These are phyloP conservation scores for Hypholoma fasciculare DNA, from an alignment of 768 basidiomycete species.

Conservation along the genomic window DNA sequence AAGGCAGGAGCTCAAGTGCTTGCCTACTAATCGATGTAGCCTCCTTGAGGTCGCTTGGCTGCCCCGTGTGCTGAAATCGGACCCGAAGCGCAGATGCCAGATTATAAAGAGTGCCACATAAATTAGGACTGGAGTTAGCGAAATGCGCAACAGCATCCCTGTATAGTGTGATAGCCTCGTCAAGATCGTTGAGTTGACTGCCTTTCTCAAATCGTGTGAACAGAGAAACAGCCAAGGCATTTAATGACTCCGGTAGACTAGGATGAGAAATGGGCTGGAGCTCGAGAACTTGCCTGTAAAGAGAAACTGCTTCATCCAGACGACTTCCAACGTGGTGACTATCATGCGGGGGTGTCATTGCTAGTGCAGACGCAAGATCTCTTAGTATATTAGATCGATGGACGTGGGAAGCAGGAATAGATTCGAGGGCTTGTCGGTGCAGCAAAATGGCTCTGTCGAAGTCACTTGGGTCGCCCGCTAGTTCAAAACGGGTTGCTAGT, in stretches of 20 bases:
- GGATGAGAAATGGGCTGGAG: neutral
- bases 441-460: slow-evolving; percentile 5
- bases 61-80: neutral
- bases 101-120: neutral
- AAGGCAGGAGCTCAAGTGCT: neutral
- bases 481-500: slow-evolving; percentile 1
- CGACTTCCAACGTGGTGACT: neutral
- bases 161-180: neutral
- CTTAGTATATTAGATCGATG: neutral
- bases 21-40: neutral
- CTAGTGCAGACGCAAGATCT: neutral
- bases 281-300: neutral
- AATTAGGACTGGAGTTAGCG: neutral
- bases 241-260: neutral
- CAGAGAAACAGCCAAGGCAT: neutral
- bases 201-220: neutral
- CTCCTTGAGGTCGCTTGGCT: neutral
- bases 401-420: neutral
- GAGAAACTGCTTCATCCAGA: neutral
- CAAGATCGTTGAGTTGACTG: neutral
- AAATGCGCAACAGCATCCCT: neutral
- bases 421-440: slow-evolving; percentile 1
- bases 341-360: neutral
- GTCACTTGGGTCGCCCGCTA: neutral
- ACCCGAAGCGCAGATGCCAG: neutral